Conservation (phyloP, 805 yeast genomes). For the Grigorovia transvaalensis region DNA sequence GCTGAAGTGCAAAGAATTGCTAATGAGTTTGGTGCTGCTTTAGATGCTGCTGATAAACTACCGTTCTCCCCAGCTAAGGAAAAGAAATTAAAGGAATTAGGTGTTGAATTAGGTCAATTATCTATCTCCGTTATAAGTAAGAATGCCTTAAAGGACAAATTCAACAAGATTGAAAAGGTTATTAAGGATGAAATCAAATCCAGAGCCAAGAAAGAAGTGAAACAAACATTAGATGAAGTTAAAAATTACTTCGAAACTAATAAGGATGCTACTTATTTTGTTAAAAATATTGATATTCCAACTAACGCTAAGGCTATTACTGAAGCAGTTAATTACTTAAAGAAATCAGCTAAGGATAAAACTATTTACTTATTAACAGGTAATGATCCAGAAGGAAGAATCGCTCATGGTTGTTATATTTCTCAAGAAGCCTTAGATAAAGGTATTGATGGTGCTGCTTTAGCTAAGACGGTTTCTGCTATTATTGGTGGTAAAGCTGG, state of each 20-base stretch:
- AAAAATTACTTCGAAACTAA: conserved; percentile 52
- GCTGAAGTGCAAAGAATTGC: conserved; percentile 84
- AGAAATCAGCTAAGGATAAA: conserved; percentile 63
- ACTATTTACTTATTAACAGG: conserved; percentile 77
- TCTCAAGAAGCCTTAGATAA: conserved; percentile 57
- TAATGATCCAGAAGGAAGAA: conserved; percentile 48
- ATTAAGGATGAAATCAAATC: conserved; percentile 82
- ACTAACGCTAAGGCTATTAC: conserved; percentile 90
- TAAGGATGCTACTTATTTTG: conserved; percentile 46
- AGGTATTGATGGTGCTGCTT: conserved; percentile 65
- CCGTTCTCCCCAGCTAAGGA: conserved; percentile 74
- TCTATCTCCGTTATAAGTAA: conserved; percentile 75
- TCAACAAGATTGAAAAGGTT: conserved; percentile 69
- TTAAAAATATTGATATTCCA: conserved; percentile 55
- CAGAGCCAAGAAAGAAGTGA: conserved; percentile 79
- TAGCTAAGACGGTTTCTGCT: conserved; percentile 60
- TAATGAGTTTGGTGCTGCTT: conserved; percentile 49
- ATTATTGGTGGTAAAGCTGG: conserved; percentile 95
- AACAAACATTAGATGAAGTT: conserved; percentile 70
- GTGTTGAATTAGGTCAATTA: conserved; percentile 74
- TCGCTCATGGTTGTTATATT: conserved; percentile 92
- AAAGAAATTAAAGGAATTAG: conserved; percentile 67
- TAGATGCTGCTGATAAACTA: conserved; percentile 50
- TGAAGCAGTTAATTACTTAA: conserved; percentile 79
- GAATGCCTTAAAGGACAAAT: conserved; percentile 61